Base-by-base conservation (phyloP, 495 filamentous ascomycete species). In the Jackrogersella multiformis region DNA sequence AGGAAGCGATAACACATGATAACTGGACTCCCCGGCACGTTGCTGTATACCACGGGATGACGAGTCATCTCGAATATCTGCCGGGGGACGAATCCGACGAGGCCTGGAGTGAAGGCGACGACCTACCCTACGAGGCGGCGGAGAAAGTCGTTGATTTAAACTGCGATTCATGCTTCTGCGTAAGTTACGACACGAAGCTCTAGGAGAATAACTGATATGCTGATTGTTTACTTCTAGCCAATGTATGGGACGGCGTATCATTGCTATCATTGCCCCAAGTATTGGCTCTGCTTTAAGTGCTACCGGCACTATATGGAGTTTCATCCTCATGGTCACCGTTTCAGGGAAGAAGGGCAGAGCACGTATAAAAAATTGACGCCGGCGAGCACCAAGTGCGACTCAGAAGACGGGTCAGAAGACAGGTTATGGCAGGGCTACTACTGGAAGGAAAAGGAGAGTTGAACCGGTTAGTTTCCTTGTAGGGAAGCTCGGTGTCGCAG, bases 1-100 rank as follows among this genome's bases (percentile, higher is more conserved):
- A 56, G 10, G 5, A 61, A n/a, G 30, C 65, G 9, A 36, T n/a
- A 20, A 68, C 58, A 12, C 42, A 48, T 12, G 36, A 68, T 21
- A 56, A 52, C 21, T 42, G 51, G 35, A 62, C 63, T 2, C 51
- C 71, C 30, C 59, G 66, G 9, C 67, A 68, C 28, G 48, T 52
- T 23, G 58, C 58, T 16, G 24, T 54, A 20, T 54, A 61, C 39
- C 58, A 61, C 35, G 38, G 38, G 7, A 45, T 20, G 16, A 8
- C 30, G 12, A 26, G 9, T 13, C 38, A 61, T 7, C 36, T 54
- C 26, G 58, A 61, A 4, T 24, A 16, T 26, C 48, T 54, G 16
- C 38, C 48, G 10, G 58, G 46, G 6, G 58, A 36, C 12, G 46
- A 13, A n/a, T n/a, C n/a, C 15, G 58, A 53, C 10, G 48, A n/a